These are phyloP conservation scores for Dactylorhiza incarnata DNA, from an alignment of 106 monocot genomes.

Conservation along the genomic window DNA sequence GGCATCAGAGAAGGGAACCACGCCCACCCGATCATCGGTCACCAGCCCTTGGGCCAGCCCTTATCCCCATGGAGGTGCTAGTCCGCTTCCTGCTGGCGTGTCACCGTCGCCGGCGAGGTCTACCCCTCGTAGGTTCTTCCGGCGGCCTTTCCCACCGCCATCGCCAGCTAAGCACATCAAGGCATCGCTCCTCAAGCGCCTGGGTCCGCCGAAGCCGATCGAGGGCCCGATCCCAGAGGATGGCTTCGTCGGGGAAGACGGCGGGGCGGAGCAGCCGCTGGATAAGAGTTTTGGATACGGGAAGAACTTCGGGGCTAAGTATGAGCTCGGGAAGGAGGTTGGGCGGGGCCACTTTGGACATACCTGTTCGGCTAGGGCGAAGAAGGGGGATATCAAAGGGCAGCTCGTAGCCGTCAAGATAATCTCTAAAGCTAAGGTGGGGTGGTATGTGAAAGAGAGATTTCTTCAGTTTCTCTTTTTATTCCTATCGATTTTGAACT, in stretches of 20 bases:
- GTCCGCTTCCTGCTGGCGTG: constrained; percentile 24
- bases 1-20: constrained; percentile 8
- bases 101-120: constrained; percentile 60
- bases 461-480: neutral
- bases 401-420: constrained; percentile 67
- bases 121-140: constrained; percentile 45
- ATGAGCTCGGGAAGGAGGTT: constrained; percentile 74
- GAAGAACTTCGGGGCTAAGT: constrained; percentile 59
- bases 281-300: constrained; percentile 73
- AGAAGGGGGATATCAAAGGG: constrained; percentile 67
- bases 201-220: constrained; percentile 18
- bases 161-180: constrained; percentile 50
- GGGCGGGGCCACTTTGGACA: constrained; percentile 78
- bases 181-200: constrained; percentile 31
- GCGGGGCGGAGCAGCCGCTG: constrained; percentile 27
- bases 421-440: constrained; percentile 76
- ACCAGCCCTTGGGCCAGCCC: constrained; percentile 56
- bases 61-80: constrained; percentile 23
- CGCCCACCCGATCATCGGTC: constrained; percentile 19
- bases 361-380: constrained; percentile 53
- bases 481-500: neutral
- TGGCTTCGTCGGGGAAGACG: constrained; percentile 15
- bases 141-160: constrained; percentile 46
- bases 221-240: constrained; percentile 53
- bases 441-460: constrained; percentile 19